phyloP scores from a whole-genome alignment of 2,329 filamentous ascomycete genomes.

The Colletotrichum lentis region DNA sequence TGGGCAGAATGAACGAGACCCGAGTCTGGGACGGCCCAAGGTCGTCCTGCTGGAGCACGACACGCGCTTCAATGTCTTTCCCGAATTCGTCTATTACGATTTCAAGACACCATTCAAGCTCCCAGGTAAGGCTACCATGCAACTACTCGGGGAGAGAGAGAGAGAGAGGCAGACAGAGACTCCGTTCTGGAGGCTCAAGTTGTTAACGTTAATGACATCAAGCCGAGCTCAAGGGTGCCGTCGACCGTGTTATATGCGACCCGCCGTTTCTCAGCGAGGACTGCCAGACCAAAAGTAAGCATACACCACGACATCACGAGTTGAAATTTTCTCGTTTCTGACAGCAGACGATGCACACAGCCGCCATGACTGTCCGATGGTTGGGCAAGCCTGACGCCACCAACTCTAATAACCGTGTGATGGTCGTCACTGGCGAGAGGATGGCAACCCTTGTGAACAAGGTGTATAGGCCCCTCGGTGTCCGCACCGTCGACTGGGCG shows the following conservation, averaged over 20 bases:
- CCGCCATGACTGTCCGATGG: slow-evolving; percentile 79
- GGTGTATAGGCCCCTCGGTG: slow-evolving; percentile 71
- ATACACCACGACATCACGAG: not conserved
- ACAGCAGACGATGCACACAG: slow-evolving; percentile 49
- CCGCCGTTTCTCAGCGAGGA: slow-evolving; percentile 83
- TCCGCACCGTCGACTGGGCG: slow-evolving; percentile 72
- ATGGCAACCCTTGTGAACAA: slow-evolving; percentile 72
- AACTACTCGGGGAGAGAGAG: not conserved
- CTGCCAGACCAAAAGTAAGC: slow-evolving; percentile 79
- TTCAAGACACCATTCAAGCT: slow-evolving; percentile 73
- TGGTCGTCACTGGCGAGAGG: slow-evolving; percentile 80
- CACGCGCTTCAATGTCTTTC: slow-evolving; percentile 75
- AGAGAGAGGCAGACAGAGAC: not conserved
- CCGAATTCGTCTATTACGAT: slow-evolving; percentile 79
- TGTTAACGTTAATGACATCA: not conserved
- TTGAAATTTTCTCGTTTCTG: not conserved
- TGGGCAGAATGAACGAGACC: slow-evolving; percentile 29
- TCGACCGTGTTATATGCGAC: slow-evolving; percentile 77
- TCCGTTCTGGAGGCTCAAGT: not conserved
- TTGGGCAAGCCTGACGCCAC: slow-evolving; percentile 58
- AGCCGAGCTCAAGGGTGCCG: slow-evolving; percentile 67
- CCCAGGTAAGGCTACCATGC: slow-evolving; percentile 54
- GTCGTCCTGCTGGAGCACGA: slow-evolving; percentile 78
- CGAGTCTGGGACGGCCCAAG: slow-evolving; percentile 58
- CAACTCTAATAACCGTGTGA: slow-evolving; percentile 51